phyloP scores from a whole-genome alignment of 1,284 basidiomycete genomes.

The Boletus sp. region DNA sequence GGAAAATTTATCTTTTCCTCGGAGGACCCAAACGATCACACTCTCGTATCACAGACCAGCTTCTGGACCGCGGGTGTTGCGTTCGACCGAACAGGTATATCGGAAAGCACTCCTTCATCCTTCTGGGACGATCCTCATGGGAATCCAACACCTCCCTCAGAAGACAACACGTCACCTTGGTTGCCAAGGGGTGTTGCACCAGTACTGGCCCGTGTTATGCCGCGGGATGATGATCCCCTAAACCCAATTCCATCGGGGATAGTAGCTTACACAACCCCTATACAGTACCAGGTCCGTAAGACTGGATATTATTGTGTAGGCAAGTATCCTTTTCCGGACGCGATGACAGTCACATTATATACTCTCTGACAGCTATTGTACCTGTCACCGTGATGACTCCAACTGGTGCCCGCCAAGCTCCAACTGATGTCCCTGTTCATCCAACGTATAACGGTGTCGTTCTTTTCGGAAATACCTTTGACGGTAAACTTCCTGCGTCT shows the following conservation, averaged over 20 bases:
- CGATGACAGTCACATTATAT: constrained; percentile 11
- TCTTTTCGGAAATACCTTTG: constrained; percentile 85
- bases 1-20: constrained; percentile 80
- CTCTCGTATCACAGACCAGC: constrained; percentile 62
- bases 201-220: constrained; percentile 6
- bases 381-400: constrained; percentile 68
- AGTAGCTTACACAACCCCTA: constrained; percentile 55
- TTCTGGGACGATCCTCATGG: constrained; percentile 61
- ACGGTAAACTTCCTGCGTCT: constrained; percentile 84
- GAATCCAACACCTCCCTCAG: constrained; percentile 50
- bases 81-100: constrained; percentile 37
- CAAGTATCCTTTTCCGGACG: constrained; percentile 36
- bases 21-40: constrained; percentile 50
- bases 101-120: constrained; percentile 11
- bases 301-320: constrained; percentile 96
- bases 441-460: constrained; percentile 82
- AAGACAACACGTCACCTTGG: constrained; percentile 47
- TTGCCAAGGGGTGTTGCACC: constrained; percentile 27
- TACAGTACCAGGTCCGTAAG: constrained; percentile 78
- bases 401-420: constrained; percentile 32
- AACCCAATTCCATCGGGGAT: constrained; percentile 49
- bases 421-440: constrained; percentile 59
- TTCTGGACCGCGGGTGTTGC: constrained; percentile 75
- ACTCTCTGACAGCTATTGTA: constrained; percentile 58
- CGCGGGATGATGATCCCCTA: constrained; percentile 31